Percentiles rank a stretch among this genome's conserved stretches.
These are phyloP conservation scores for Nakazawaea ishiwadae DNA, from an alignment of 805 yeast genomes.

Conservation along the genomic window DNA sequence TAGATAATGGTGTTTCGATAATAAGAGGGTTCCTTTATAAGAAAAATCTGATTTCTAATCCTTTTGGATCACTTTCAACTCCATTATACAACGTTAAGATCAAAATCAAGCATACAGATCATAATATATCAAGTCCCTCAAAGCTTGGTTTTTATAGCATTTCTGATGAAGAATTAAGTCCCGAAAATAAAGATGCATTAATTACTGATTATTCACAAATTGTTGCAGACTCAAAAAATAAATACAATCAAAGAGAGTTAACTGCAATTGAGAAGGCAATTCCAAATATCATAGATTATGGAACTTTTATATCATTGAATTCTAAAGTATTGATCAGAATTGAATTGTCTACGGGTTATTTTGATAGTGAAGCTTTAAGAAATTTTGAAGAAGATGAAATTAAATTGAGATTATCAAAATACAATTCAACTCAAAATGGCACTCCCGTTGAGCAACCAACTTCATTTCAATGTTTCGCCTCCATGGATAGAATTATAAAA, in stretches of 20 bases:
- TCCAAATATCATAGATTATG: conserved; percentile 9
- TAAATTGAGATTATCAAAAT: conserved; percentile 40
- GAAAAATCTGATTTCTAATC: conserved; percentile 2
- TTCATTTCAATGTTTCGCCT: conserved; percentile 52
- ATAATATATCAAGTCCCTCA: not conserved
- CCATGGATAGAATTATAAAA: conserved; percentile 56
- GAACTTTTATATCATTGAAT: conserved; percentile 6
- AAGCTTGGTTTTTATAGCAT: conserved; percentile 14
- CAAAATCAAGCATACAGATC: conserved; percentile 4
- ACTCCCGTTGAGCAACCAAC: conserved; percentile 34
- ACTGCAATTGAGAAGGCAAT: conserved; percentile 16
- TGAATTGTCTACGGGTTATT: conserved; percentile 13
- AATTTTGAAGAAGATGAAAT: conserved; percentile 42
- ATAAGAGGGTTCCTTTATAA: conserved; percentile 9
- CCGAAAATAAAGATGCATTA: conserved; percentile 11
- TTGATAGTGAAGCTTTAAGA: conserved; percentile 21
- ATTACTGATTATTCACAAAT: conserved; percentile 9
- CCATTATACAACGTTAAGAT: conserved; percentile 12
- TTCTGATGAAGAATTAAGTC: conserved; percentile 9
- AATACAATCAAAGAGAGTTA: conserved; percentile 12
- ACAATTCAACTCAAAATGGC: conserved; percentile 19
- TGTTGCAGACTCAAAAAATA: not conserved
- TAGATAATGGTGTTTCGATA: not conserved
- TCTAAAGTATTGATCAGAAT: conserved; percentile 5
- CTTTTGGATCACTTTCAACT: conserved; percentile 2